A percentile compares a stretch with the other conserved stretches of the same genome.
Conservation (phyloP, 2,329 filamentous ascomycete genomes). For the Claviceps paspali region DNA sequence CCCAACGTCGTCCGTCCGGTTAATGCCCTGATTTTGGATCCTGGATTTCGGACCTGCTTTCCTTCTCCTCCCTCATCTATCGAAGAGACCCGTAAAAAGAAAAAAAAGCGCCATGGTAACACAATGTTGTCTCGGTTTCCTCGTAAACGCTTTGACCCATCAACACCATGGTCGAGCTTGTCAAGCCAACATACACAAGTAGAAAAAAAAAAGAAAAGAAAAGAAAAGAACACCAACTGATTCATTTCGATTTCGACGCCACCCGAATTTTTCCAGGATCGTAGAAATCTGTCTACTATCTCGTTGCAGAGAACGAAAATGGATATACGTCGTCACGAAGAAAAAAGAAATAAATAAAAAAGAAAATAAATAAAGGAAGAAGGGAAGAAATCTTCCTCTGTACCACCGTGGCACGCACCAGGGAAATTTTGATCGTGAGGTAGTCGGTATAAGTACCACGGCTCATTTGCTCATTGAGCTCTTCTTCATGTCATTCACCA, state of each 20-base stretch:
- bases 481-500: too few relatives aligned
- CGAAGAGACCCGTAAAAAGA: not conserved
- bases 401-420: not conserved
- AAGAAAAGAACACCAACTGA: not conserved
- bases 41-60: too few relatives aligned
- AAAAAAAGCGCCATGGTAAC: not conserved
- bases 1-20: not conserved
- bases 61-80: not conserved
- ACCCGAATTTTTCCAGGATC: not conserved
- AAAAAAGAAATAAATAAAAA: too few relatives aligned
- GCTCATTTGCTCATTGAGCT: not conserved
- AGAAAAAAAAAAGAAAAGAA: too few relatives aligned
- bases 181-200: not conserved
- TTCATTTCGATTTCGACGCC: not conserved
- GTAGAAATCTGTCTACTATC: not conserved
- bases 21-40: not conserved
- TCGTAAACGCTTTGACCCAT: not conserved
- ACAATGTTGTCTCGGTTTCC: not conserved
- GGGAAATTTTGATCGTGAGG: not conserved
- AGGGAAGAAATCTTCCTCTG: too few relatives aligned
- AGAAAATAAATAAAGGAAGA: too few relatives aligned
- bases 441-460: not conserved
- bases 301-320: not conserved
- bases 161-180: not conserved
- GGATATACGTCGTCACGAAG: not conserved